Conservation (phyloP, 495 filamentous ascomycete species). For the Penicillium nucicola region DNA sequence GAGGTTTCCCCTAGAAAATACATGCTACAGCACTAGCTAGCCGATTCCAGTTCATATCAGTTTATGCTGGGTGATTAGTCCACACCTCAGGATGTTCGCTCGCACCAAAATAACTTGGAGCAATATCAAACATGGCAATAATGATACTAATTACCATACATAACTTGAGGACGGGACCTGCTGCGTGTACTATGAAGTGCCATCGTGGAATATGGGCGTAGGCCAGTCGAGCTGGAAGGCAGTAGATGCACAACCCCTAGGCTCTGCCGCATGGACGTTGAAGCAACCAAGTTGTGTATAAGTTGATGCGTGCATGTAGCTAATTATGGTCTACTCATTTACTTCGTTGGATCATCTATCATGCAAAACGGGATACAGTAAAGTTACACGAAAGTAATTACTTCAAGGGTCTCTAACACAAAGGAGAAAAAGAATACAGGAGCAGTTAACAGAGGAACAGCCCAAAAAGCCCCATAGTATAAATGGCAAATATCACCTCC, state of each 20-base stretch:
- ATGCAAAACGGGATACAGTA: slow-evolving; percentile 7
- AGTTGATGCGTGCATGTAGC: too few species aligned
- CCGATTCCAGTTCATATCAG: not conserved
- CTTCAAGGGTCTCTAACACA: slow-evolving; percentile 34
- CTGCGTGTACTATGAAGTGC: not conserved
- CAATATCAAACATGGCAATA: not conserved
- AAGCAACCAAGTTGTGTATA: not conserved
- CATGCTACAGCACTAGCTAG: not conserved
- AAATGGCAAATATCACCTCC: slow-evolving; percentile 24
- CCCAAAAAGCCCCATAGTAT: slow-evolving; percentile 20
- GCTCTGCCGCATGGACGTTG: not conserved
- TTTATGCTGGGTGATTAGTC: not conserved
- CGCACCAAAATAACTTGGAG: not conserved
- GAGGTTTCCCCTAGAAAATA: too few species aligned
- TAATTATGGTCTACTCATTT: too few species aligned
- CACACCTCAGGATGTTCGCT: not conserved
- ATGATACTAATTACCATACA: not conserved
- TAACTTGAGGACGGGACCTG: not conserved
- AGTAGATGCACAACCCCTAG: not conserved
- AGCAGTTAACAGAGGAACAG: slow-evolving; percentile 19
- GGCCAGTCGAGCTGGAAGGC: not conserved
- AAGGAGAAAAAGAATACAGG: slow-evolving; percentile 34
- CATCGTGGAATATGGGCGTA: not conserved
- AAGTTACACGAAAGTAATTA: slow-evolving; percentile 32
- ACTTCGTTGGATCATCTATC: slow-evolving; percentile 1